A percentile compares a stretch with the other conserved stretches of the same genome.
Conservation (phyloP, 148 eudicot genomes). For the Cornus suecica region DNA sequence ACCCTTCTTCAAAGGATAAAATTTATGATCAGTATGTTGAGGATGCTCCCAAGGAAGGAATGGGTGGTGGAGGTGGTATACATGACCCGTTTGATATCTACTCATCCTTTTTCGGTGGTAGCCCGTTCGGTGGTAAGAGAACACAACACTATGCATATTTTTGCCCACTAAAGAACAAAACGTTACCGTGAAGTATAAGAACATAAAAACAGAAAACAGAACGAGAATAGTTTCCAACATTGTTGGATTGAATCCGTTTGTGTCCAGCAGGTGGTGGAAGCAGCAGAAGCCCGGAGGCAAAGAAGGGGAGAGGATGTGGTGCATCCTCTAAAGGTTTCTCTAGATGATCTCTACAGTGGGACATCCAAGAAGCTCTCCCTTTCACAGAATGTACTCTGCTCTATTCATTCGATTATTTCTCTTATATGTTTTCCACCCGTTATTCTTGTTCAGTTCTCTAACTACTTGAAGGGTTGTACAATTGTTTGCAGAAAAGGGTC, state of each 20-base stretch:
- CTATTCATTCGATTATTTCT: constrained; percentile 14
- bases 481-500: constrained; percentile 44
- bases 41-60: constrained; percentile 62
- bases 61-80: too few species aligned
- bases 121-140: constrained; percentile 49
- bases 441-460: not conserved
- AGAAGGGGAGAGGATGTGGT: too few species aligned
- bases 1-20: too few species aligned
- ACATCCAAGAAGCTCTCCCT: constrained; percentile 53
- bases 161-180: too few species aligned
- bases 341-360: constrained; percentile 48
- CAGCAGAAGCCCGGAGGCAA: constrained; percentile 58
- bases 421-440: not conserved
- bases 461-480: not conserved
- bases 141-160: too few species aligned
- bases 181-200: too few species aligned
- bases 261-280: constrained; percentile 47
- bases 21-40: constrained; percentile 64
- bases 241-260: not conserved
- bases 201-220: too few species aligned
- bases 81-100: constrained; percentile 61
- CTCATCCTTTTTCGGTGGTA: constrained; percentile 53
- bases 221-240: too few species aligned
- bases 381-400: constrained; percentile 46
- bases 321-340: constrained; percentile 51